Percentiles rank a stretch among this genome's conserved stretches.
These are phyloP conservation scores for Trypanosoma brucei DNA, from an alignment of 208 protist genomes.

Conservation along the genomic window DNA sequence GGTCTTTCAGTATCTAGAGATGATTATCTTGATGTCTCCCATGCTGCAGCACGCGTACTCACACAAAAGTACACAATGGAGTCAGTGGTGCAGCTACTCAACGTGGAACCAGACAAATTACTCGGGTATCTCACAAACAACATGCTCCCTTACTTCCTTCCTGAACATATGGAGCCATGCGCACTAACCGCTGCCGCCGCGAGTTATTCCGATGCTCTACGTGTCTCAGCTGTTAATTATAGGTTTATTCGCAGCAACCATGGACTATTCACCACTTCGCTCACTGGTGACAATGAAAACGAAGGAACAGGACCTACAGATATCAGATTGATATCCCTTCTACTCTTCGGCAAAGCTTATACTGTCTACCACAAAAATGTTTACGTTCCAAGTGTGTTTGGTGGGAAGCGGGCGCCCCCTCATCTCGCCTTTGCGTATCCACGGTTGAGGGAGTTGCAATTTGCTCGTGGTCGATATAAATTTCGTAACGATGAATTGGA, in stretches of 20 bases:
- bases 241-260: conserved; percentile 8
- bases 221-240: conserved; percentile 21
- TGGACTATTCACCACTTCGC: conserved; percentile 16
- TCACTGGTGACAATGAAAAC: conserved; percentile 40
- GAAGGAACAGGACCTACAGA: conserved; percentile 23
- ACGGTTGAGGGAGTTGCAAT: conserved; percentile 38
- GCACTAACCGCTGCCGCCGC: conserved; percentile 42
- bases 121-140: conserved; percentile 77
- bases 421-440: conserved; percentile 55
- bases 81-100: conserved; percentile 43
- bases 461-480: background rate
- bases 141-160: conserved; percentile 54
- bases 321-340: conserved; percentile 50
- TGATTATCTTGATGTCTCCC: conserved; percentile 69
- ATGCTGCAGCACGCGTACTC: conserved; percentile 73
- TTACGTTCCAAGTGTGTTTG: conserved; percentile 45
- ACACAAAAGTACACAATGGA: conserved; percentile 69
- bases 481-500: background rate
- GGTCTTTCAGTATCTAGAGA: conserved; percentile 42
- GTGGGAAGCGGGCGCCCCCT: conserved; percentile 60
- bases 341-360: conserved; percentile 41
- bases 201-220: conserved; percentile 49
- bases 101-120: conserved; percentile 56
- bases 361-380: conserved; percentile 40
- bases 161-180: conserved; percentile 47